Conservation (phyloP, 2,329 filamentous ascomycete species). For the Calonectria pauciramosa region DNA sequence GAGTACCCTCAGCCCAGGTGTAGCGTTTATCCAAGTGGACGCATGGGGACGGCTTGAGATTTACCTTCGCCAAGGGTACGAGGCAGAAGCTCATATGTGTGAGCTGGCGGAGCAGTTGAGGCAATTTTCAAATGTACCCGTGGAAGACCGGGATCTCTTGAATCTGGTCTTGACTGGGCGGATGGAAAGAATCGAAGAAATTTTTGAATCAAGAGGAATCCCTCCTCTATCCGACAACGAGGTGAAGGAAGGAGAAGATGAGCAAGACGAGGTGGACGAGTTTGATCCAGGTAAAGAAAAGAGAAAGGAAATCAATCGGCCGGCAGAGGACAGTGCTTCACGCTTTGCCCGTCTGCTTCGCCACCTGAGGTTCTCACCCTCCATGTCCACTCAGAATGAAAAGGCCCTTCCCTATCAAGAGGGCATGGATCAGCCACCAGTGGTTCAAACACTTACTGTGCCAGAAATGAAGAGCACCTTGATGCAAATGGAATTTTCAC, state of each 20-base stretch:
- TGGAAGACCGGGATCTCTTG: constrained; percentile 6
- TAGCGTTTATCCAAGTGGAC: constrained; percentile 14
- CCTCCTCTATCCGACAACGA: background rate
- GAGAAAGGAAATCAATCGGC: background rate
- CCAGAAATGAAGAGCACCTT: background rate
- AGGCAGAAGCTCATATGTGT: constrained; percentile 1
- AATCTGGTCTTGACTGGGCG: background rate
- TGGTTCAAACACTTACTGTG: background rate
- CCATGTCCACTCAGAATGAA: background rate
- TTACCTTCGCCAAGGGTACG: constrained; percentile 12
- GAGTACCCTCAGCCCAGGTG: constrained; percentile 14
- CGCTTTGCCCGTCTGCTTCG: constrained; percentile 14
- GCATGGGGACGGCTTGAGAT: constrained; percentile 9
- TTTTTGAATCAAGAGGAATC: constrained; percentile 20
- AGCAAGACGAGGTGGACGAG: background rate
- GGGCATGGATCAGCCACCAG: background rate
- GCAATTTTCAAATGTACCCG: constrained; percentile 7
- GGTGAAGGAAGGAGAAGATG: background rate
- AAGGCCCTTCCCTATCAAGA: background rate
- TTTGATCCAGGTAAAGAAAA: background rate
- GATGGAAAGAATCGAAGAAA: background rate
- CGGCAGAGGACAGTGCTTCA: constrained; percentile 7
- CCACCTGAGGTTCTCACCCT: background rate
- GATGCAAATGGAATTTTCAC: constrained; percentile 14
- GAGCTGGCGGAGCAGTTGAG: constrained; percentile 21